phyloP scores from a whole-genome alignment of 2,329 filamentous ascomycete genomes.

The Ophiostoma tasmaniense region DNA sequence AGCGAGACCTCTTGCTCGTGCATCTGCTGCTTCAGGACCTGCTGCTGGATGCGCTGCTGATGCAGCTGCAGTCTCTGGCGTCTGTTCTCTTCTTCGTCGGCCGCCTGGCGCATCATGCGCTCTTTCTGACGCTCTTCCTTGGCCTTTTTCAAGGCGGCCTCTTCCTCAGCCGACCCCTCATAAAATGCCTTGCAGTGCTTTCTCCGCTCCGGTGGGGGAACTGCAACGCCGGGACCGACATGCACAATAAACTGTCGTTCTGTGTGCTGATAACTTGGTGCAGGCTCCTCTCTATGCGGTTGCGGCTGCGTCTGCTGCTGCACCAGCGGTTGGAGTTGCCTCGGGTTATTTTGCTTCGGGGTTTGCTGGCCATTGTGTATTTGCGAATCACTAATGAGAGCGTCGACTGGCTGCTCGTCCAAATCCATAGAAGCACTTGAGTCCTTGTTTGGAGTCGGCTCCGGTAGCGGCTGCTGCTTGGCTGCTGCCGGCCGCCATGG shows the following conservation, averaged over 20 bases:
- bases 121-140: neutral
- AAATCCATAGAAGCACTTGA: neutral
- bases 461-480: neutral
- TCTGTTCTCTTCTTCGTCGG: neutral
- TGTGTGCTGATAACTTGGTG: neutral
- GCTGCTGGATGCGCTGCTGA: neutral
- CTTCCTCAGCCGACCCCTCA: neutral
- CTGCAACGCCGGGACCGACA: neutral
- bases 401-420: neutral
- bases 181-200: neutral
- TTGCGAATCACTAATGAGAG: neutral
- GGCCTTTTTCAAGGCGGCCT: neutral
- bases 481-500: neutral
- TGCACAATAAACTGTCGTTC: neutral
- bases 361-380: neutral
- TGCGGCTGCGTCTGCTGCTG: neutral
- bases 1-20: neutral
- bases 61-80: neutral
- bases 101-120: neutral
- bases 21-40: neutral
- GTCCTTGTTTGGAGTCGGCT: neutral
- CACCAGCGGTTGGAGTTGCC: neutral
- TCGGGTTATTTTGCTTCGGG: neutral
- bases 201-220: neutral
- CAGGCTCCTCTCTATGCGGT: neutral